Base-by-base conservation (phyloP, 1,139 yeast species). In the Hanseniaspora sp. region DNA sequence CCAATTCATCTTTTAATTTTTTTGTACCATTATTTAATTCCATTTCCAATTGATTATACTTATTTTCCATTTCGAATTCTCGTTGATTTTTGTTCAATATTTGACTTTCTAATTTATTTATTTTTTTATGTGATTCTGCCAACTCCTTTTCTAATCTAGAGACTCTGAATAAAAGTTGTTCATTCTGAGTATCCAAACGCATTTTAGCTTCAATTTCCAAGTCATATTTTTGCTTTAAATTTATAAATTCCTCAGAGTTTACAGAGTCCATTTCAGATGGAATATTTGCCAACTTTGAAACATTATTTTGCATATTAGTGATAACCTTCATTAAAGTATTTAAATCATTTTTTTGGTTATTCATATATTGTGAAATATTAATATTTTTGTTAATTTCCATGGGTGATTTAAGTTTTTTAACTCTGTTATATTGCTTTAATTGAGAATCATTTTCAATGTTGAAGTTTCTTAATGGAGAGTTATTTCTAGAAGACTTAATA, bases 131-230 rank as follows among this genome's bases (percentile, higher is more conserved):
- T 3, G 43, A 28, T 18, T 44, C 44, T 2, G 23, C 28, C 23
- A 44, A 59, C 74, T 74, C 64, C 70, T 72, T 51, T 75, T 77
- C 64, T 75, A 72, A 51, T 78, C 80, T 62, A 70, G 72, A 63
- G 58, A 57, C 63, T 64, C 31, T 68, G 5, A 56, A 55, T 28
- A 61, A 56, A 29, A 72, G 55, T 11, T 65, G 69, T 23, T 57
- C 59, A 57, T 66, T 64, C 56, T 65, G 62, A 7, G 41, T 42
- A 7, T 55, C 52, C 43, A 59, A 60, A 7, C 58, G 48, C 6
- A 18, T 38, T 17, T 57, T 35, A 31, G 39, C 31, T 11, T 17
- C 37, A 8, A 48, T 30, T 15, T 52, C 42, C 5, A 42, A 15
- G 2, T 42, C 15, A 18, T 45, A 53, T 30, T 53, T 38, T 34